Evolutionary conservation across 345 rosid genomes (phyloP).

Genomic region (Rhodamnia rubescens): DNA sequence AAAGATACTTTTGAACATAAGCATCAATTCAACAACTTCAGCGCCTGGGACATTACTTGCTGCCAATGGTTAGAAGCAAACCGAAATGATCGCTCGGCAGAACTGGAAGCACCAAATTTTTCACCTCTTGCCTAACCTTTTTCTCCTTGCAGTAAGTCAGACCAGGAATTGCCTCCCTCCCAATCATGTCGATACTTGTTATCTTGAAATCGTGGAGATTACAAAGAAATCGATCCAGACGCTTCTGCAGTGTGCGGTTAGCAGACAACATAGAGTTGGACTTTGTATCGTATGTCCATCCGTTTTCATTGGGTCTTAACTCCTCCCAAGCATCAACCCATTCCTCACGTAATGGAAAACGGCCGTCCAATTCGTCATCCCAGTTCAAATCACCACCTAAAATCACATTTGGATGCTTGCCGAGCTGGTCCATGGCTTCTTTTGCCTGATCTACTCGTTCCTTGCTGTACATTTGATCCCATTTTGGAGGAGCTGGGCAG

Average conservation of each 20-base stretch:
- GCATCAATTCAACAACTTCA: neutral
- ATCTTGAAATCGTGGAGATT: conserved; percentile 53
- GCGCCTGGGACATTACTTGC: conserved; percentile 1
- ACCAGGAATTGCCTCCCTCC: conserved; percentile 73
- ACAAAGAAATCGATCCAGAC: conserved; percentile 74
- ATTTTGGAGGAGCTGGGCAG: conserved; percentile 78
- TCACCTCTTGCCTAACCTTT: conserved; percentile 47
- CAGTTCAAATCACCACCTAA: conserved; percentile 96
- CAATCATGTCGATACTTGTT: conserved; percentile 62
- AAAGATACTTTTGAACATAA: neutral
- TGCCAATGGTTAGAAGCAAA: conserved; percentile 58
- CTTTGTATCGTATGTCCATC: conserved; percentile 91
- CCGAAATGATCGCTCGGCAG: conserved; percentile 96
- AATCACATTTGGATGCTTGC: conserved; percentile 48
- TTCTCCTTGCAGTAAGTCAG: conserved; percentile 69
- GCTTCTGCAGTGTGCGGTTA: conserved; percentile 56
- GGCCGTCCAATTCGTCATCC: conserved; percentile 83
- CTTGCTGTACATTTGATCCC: conserved; percentile 96
- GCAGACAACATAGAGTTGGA: conserved; percentile 81
- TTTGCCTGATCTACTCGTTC: conserved; percentile 82
- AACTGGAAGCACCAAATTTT: conserved; percentile 71
- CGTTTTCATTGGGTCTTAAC: conserved; percentile 55
- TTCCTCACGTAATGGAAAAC: conserved; percentile 54
- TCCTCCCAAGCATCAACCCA: conserved; percentile 83
- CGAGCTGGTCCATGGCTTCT: conserved; percentile 41